Evolutionary conservation across 129 eudicot species (phyloP).

Genomic region (Helianthus tuberosus): DNA sequence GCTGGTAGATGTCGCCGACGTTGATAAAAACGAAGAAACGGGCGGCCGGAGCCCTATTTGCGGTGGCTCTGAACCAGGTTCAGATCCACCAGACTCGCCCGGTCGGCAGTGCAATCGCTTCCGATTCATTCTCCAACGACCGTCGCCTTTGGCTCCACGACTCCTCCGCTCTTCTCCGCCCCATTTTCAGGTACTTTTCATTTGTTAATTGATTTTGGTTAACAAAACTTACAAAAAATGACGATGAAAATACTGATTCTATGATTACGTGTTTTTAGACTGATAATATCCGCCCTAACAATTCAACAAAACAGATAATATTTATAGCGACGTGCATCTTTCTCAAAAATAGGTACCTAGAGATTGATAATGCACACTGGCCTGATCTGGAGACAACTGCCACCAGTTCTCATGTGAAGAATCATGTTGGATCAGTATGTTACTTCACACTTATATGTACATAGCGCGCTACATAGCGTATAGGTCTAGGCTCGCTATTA

Average conservation of each 20-base stretch:
- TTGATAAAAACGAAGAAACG: conserved; percentile 31
- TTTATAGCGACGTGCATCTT: conserved; percentile 17
- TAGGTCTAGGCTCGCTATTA: too few relatives aligned
- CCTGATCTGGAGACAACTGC: conserved; percentile 81
- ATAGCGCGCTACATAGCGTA: too few relatives aligned
- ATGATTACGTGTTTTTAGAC: too few relatives aligned
- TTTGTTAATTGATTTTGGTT: not conserved
- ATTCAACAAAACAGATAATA: not conserved
- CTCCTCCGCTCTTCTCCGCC: conserved; percentile 72
- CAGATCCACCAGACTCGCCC: conserved; percentile 85
- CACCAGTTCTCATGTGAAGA: conserved; percentile 52
- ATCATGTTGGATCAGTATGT: conserved; percentile 89
- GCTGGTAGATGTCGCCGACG: conserved; percentile 29
- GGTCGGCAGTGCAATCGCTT: conserved; percentile 34
- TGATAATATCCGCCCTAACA: not conserved
- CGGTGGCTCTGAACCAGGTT: conserved; percentile 75
- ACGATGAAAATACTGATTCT: too few relatives aligned
- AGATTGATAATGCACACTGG: conserved; percentile 74
- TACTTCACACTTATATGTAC: conserved; percentile 14
- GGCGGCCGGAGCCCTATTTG: conserved; percentile 87
- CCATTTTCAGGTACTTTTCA: conserved; percentile 60
- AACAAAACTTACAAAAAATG: too few relatives aligned
- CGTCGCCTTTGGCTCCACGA: conserved; percentile 80
- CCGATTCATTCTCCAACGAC: conserved; percentile 68
- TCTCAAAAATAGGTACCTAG: conserved; percentile 57